Conservation (phyloP, 495 filamentous ascomycete genomes). For the Neurospora cerealis region DNA sequence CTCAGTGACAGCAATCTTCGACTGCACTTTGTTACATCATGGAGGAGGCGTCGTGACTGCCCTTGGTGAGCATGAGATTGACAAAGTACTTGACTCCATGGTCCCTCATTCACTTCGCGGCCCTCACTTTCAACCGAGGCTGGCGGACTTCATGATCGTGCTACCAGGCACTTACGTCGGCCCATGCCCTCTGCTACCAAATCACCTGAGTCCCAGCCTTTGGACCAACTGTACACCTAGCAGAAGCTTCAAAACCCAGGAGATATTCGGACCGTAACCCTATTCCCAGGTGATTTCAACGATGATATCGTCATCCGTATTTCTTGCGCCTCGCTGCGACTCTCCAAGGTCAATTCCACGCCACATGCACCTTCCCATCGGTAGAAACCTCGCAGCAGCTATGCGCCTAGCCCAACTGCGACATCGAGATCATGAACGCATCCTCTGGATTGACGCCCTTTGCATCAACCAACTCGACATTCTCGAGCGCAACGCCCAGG, state of each 20-base stretch:
- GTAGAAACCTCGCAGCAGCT: too few species aligned
- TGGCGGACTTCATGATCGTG: neutral
- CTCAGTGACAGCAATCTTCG: too few species aligned
- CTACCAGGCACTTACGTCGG: neutral
- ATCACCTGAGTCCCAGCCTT: neutral
- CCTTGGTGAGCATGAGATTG: neutral
- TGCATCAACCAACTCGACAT: too few species aligned
- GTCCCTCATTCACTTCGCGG: neutral
- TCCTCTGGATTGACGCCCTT: too few species aligned
- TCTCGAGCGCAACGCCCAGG: too few species aligned
- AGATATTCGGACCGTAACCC: neutral
- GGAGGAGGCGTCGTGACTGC: too few species aligned
- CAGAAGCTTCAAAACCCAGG: neutral
- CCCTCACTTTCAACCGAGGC: neutral
- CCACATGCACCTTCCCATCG: too few species aligned
- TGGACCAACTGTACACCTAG: neutral
- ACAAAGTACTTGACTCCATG: neutral
- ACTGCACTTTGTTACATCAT: too few species aligned
- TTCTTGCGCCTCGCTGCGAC: neutral
- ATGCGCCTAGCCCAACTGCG: too few species aligned
- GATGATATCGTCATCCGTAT: neutral
- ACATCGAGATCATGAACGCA: too few species aligned
- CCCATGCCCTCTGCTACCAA: neutral
- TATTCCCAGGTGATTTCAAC: neutral
- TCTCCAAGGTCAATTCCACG: neutral